These are phyloP conservation scores for Metarhizium robertsii DNA, from an alignment of 2,329 filamentous ascomycete genomes.

Conservation along the genomic window DNA sequence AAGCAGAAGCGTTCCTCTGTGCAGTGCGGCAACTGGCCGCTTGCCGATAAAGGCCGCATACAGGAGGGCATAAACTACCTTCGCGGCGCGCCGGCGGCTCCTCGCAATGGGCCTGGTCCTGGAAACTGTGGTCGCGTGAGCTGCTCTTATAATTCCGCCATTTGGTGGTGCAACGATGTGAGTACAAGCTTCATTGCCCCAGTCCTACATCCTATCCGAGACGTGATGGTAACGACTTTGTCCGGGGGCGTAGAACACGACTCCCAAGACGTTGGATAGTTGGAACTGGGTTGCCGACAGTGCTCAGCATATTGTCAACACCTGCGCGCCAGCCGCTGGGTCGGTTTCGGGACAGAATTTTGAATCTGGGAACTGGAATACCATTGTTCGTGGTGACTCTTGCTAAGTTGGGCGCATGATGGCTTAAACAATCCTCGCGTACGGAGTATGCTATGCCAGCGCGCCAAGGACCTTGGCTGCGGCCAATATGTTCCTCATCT, in stretches of 20 bases:
- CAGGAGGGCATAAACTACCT: slow-evolving; percentile 1
- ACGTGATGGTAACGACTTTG: neutral
- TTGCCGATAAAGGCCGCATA: neutral
- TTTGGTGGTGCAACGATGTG: slow-evolving; percentile 6
- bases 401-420: neutral
- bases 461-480: too few relatives aligned
- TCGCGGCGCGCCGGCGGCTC: neutral
- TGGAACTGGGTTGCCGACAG: neutral
- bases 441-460: too few relatives aligned
- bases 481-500: too few relatives aligned
- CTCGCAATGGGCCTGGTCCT: neutral
- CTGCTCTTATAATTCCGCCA: slow-evolving; percentile 2
- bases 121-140: slow-evolving; percentile 1
- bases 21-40: neutral
- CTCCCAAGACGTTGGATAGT: neutral
- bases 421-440: too few relatives aligned
- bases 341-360: slow-evolving; percentile 1
- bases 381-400: slow-evolving; percentile 1
- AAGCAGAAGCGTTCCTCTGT: neutral
- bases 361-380: slow-evolving; percentile 3
- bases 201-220: neutral
- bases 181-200: neutral
- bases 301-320: neutral
- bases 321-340: neutral
- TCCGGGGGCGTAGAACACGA: neutral